Evolutionary conservation across 345 rosid species (phyloP), one percentile per base, ranked within the genome.

Genomic region (Trapa bicornis): DNA sequence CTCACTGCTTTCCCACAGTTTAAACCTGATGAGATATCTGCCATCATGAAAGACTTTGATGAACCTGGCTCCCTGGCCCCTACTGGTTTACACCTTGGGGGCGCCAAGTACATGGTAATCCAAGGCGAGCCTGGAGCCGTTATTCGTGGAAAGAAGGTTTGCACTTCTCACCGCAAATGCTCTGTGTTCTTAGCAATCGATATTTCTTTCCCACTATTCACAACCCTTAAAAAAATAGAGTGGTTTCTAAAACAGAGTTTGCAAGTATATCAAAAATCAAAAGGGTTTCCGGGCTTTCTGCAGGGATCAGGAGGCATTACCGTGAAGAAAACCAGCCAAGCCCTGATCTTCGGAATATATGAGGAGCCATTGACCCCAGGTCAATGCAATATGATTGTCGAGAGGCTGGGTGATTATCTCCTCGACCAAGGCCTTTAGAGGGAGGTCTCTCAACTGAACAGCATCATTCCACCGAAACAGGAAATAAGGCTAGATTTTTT

Each of bases 391-490:
- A 83, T 89, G 89, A 73, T 89, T 36, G 93, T 89, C 5, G 93
- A 89, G 82, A 89, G 91, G 91, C 67, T 87, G 85, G 93, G 93
- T 32, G 96, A 89, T 81, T 87, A 85, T 79, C 91, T 89, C 64
- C 15, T 76, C 52, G 93, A 89, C 33, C 96, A 89, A 79, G 90
- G 84, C 58, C 85, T 86, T 65, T 89, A 80, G 74, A 64, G 1
- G 35, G n/a, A 45, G 48, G 60, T 53, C 58, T 17, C 60, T 54
- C 60, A 22, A n/a, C 67, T 13, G 9, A 2, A 57, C 29, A 57
- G 53, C 69, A 33, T 66, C 6, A 35, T n/a, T 54, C 33, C 11
- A 6, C 60, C 60, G 5, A 54, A 54, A 54, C 60, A n/a, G 22
- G 60, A 54, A 54, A 45, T 45, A 45, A 45, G 60, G 11, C 17